Base-by-base conservation (phyloP, 805 yeast species). In the Nakazawaea sp. region DNA sequence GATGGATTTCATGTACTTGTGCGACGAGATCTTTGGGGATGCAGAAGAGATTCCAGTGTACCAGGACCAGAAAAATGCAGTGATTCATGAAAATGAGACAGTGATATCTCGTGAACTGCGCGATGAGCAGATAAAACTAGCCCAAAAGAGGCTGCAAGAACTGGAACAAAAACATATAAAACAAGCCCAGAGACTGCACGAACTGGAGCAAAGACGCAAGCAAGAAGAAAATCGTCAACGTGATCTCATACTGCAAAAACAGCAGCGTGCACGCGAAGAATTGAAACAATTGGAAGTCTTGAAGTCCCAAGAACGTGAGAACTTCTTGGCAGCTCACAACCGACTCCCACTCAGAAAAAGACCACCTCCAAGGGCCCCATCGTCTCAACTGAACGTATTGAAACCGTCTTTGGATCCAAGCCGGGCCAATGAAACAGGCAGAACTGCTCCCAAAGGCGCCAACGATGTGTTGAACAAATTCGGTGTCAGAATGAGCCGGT, bases 401-500 rank as follows among this genome's bases (percentile, higher is more conserved):
- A 3, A 30, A 30, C 38, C 50, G 5, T 51, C 53, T 10, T 37
- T 55, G 16, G 59, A 55, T 27, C 55, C 59, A 12, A 24, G 19
- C 26, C 37, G 23, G 27, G 34, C 34, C 27, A 27, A 26, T 9
- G 41, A 15, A 5, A 15, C 4, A 32, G 17, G 11, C 39, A 35
- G 17, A 32, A 28, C 17, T 38, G 43, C 20, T 23, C n/a, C 7
- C 7, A 9, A 27, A 16, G 41, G 40, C 35, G 55, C 57, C 10
- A 42, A 49, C 10, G 29, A 43, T 2, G 59, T 53, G 1, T 41
- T 55, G 21, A 43, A 45, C 27, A 52, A 49, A 27, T 42, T 55
- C 34, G 59, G 59, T n/a, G 56, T 55, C 19, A 43, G 51, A 12
- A 36, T 55, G 45, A 50, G 50, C 18, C 44, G 45, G 41, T 30